Evolutionary conservation across 176 grass and related monocot species (phyloP), one percentile per base, ranked within the genome.

Genomic region (Musa itinerans): DNA sequence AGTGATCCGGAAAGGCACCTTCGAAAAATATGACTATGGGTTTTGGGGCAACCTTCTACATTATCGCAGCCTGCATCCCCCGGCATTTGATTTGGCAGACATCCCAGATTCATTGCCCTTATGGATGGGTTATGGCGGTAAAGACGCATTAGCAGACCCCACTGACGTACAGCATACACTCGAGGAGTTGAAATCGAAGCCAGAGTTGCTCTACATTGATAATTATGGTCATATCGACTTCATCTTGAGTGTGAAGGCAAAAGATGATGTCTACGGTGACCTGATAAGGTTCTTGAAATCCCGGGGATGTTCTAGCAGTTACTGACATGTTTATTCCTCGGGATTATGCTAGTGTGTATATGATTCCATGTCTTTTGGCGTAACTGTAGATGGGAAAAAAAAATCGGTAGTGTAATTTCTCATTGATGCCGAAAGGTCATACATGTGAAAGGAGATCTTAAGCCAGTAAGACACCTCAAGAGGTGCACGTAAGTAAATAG

Each of bases 1-100:
- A 97, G 90, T 97, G 93, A 97, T 97, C 74, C 84, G 93, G 74
- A 89, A 88, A 85, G 90, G 93, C 54, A 90, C 85, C 26, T 97
- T 97, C 11, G 82, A 87, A 65, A 92, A 85, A 77, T 97, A 97
- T 14, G 90, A 97, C 77, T 97, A 92, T 2, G 90, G 93, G 55
- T 76, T 51, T 29, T 85, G 27, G 70, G 82, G 85, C 62, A 97
- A 97, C 65, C 10, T 97, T n/a, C 80, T 50, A 78, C 77, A 10
- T 17, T 97, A 97, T 1, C 76, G 83, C 11, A 58, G 13, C 2
- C 63, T 90, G 54, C 73, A 63, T 29, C 87, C 93, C 34, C 85
- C 93, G 17, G 48, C 87, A 27, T 90, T 90, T 22, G 52, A 90
- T 65, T 76, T 97, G 50, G 84, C 82, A 63, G 61, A 75, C 66